Evolutionary conservation across 2,329 filamentous ascomycete species (phyloP).

Genomic region (Balansia obtecta): DNA sequence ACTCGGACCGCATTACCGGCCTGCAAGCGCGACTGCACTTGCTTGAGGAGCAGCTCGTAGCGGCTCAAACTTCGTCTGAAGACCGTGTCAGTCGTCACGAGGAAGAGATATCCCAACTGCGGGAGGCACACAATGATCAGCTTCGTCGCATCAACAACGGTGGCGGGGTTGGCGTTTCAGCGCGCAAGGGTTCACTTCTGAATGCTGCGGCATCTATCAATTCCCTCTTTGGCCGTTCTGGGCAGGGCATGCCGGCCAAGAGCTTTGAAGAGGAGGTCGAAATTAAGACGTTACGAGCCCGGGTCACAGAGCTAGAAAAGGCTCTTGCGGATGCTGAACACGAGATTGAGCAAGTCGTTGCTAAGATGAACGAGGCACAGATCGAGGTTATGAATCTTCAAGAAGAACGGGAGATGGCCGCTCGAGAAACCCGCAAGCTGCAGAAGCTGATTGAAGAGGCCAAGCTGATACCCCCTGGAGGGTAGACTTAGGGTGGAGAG

Average conservation of each 20-base stretch:
- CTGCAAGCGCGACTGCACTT: constrained; percentile 69
- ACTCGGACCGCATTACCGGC: constrained; percentile 68
- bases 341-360: constrained; percentile 74
- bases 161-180: constrained; percentile 17
- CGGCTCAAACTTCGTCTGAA: constrained; percentile 77
- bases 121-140: constrained; percentile 65
- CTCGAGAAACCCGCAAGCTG: constrained; percentile 57
- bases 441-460: constrained; percentile 55
- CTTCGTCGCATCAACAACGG: constrained; percentile 58
- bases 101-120: constrained; percentile 64
- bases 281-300: constrained; percentile 62
- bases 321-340: constrained; percentile 46
- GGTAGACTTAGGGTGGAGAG: background rate
- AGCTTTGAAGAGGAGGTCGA: constrained; percentile 61
- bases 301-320: constrained; percentile 75
- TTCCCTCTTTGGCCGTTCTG: constrained; percentile 22
- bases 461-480: constrained; percentile 36
- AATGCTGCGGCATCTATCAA: constrained; percentile 18
- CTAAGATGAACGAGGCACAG: constrained; percentile 68
- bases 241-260: constrained; percentile 45
- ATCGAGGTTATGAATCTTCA: constrained; percentile 75
- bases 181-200: constrained; percentile 21
- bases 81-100: constrained; percentile 75
- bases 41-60: constrained; percentile 73
- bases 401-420: constrained; percentile 60